Conservation (phyloP, 345 rosid species). For the Euphorbia peplus region DNA sequence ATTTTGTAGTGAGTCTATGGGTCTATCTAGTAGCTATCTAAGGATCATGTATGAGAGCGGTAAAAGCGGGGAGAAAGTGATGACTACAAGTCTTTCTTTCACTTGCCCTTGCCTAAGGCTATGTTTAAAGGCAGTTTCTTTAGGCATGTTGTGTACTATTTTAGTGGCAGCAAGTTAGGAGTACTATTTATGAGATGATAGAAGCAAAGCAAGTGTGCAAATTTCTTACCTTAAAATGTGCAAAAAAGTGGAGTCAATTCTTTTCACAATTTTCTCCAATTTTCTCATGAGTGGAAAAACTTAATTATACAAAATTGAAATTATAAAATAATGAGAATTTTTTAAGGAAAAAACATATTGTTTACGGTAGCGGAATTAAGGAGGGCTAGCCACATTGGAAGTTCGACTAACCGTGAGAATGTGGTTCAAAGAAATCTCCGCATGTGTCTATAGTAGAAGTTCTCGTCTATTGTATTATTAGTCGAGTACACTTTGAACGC, state of each 20-base stretch:
- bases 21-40: background rate
- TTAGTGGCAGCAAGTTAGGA: background rate
- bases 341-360: too few relatives aligned
- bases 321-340: too few relatives aligned
- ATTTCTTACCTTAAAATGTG: conserved; percentile 10
- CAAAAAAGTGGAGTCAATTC: background rate
- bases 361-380: too few relatives aligned
- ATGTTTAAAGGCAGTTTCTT: background rate
- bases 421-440: too few relatives aligned
- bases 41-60: conserved; percentile 12
- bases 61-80: conserved; percentile 21
- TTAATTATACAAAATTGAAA: too few relatives aligned
- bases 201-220: background rate
- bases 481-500: too few relatives aligned
- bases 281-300: background rate
- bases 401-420: too few relatives aligned
- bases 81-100: background rate
- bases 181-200: too few relatives aligned
- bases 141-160: background rate
- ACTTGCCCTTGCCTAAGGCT: background rate
- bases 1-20: conserved; percentile 14
- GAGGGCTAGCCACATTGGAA: too few relatives aligned
- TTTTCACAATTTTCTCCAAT: background rate
- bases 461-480: too few relatives aligned
- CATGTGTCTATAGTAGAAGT: too few relatives aligned